Evolutionary conservation across 2,329 filamentous ascomycete species (phyloP).

Genomic region (Xylariomycetidae sp.): DNA sequence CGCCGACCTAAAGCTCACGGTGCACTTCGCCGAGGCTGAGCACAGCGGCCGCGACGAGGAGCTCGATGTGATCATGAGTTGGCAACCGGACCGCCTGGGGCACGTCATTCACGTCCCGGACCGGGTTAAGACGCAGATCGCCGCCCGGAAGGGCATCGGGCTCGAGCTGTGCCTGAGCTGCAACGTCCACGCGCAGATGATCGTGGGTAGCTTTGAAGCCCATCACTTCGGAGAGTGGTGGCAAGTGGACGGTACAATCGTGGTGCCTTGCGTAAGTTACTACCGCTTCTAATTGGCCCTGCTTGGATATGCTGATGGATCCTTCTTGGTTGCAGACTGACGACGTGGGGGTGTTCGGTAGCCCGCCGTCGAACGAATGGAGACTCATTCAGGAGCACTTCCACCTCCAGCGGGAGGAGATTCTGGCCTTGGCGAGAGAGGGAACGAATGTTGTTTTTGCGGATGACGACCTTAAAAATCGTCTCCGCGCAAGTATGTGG

Average conservation of each 20-base stretch:
- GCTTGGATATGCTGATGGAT: constrained; percentile 2
- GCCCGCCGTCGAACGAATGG: constrained; percentile 71
- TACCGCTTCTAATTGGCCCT: not conserved
- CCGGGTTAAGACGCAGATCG: constrained; percentile 49
- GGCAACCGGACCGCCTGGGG: constrained; percentile 62
- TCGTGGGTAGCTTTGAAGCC: constrained; percentile 55
- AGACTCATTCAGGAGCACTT: constrained; percentile 67
- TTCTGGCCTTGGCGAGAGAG: constrained; percentile 51
- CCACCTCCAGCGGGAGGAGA: constrained; percentile 38
- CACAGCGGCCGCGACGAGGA: constrained; percentile 52
- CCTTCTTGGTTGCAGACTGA: constrained; percentile 55
- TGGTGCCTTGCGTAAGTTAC: constrained; percentile 62
- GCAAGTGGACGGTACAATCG: constrained; percentile 47
- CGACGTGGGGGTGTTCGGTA: constrained; percentile 77
- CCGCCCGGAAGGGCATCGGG: constrained; percentile 44
- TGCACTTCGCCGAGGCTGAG: constrained; percentile 72
- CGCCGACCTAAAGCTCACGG: constrained; percentile 55
- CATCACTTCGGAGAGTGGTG: constrained; percentile 78
- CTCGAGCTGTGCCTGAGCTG: constrained; percentile 75
- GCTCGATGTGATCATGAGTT: constrained; percentile 57
- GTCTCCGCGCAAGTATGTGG: constrained; percentile 44
- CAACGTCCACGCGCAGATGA: constrained; percentile 72
- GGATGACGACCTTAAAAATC: constrained; percentile 52
- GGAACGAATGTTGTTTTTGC: constrained; percentile 63
- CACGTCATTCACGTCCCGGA: constrained; percentile 73